Evolutionary conservation across 129 eudicot genomes (phyloP).

Genomic region (Lactuca sativa): DNA sequence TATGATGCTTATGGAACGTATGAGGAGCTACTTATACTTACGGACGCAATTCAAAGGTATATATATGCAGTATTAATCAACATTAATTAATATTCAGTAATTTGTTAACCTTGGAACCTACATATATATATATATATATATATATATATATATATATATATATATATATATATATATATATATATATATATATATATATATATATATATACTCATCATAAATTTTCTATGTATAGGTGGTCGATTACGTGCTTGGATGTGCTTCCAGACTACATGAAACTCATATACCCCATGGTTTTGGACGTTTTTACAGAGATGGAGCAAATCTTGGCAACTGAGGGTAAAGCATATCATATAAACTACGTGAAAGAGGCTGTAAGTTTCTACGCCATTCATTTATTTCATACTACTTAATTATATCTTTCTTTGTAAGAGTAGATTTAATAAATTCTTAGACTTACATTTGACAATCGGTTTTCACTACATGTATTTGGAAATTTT

Average conservation of each 20-base stretch:
- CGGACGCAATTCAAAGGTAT: constrained; percentile 34
- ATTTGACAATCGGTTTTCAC: too few relatives aligned
- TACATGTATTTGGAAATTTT: too few relatives aligned
- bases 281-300: constrained; percentile 1
- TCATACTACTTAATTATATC: not conserved
- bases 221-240: constrained; percentile 24
- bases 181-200: too few relatives aligned
- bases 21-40: constrained; percentile 29
- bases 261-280: constrained; percentile 35
- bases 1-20: constrained; percentile 41
- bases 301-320: constrained; percentile 11
- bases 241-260: constrained; percentile 4
- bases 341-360: constrained; percentile 5
- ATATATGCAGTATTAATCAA: too few relatives aligned
- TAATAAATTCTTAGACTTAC: not conserved
- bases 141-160: too few relatives aligned
- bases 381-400: too few relatives aligned
- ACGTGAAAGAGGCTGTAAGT: constrained; percentile 24
- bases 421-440: too few relatives aligned
- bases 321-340: constrained; percentile 19
- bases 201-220: too few relatives aligned
- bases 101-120: too few relatives aligned
- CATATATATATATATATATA: too few relatives aligned
- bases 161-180: too few relatives aligned
- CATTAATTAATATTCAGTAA: too few relatives aligned